Evolutionary conservation across 139 green algal species (phyloP).

Genomic region (Trebouxia sp.): DNA sequence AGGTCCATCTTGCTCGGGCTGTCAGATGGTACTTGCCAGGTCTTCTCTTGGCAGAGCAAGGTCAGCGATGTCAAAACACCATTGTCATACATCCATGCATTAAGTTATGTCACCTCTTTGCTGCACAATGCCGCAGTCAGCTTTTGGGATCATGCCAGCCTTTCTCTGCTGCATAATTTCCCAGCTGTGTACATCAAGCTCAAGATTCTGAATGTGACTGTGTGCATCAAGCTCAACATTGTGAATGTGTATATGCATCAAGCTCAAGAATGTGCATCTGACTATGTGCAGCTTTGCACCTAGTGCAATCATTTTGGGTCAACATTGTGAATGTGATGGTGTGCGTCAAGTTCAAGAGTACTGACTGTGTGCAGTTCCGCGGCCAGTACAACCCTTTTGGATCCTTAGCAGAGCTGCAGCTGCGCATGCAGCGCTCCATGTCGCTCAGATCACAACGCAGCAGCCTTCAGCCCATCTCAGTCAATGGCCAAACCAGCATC

Average conservation of each 20-base stretch:
- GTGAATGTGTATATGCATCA: too few relatives aligned
- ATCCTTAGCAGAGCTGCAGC: conserved; percentile 29
- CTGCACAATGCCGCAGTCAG: too few relatives aligned
- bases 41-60: conserved; percentile 68
- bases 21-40: conserved; percentile 57
- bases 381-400: conserved; percentile 45
- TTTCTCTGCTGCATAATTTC: too few relatives aligned
- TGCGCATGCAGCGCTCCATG: conserved; percentile 23
- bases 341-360: not conserved
- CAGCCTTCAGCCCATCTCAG: not conserved
- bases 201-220: too few relatives aligned
- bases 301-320: too few relatives aligned
- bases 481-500: conserved; percentile 4
- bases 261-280: too few relatives aligned
- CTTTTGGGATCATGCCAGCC: too few relatives aligned
- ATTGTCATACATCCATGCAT: too few relatives aligned
- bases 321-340: not conserved
- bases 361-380: conserved; percentile 35
- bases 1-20: conserved; percentile 59
- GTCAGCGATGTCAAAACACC: conserved; percentile 46
- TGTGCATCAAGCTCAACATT: too few relatives aligned
- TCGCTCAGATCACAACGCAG: conserved; percentile 15
- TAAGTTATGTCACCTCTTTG: too few relatives aligned
- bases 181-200: too few relatives aligned
- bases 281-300: not conserved